These are phyloP conservation scores for Chenopodium suecicum DNA, from an alignment of 148 eudicot species.

Conservation along the genomic window DNA sequence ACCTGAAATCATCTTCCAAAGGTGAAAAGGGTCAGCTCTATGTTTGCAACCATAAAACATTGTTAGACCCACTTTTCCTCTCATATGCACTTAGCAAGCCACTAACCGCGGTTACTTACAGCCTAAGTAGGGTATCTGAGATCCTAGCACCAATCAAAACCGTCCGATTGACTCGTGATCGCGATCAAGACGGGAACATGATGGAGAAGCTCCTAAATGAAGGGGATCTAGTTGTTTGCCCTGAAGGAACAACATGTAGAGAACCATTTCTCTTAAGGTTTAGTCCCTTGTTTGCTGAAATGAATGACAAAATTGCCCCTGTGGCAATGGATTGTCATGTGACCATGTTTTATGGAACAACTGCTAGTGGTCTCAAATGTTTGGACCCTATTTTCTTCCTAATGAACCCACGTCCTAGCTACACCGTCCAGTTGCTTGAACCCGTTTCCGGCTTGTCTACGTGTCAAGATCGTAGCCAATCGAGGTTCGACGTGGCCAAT, in stretches of 20 bases:
- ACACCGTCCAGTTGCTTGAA: conserved; percentile 47
- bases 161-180: conserved; percentile 51
- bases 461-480: conserved; percentile 15
- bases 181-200: conserved; percentile 47
- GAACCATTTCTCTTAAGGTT: conserved; percentile 77
- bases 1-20: background rate
- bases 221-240: conserved; percentile 69
- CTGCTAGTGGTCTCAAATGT: conserved; percentile 66
- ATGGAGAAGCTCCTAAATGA: conserved; percentile 48
- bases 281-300: conserved; percentile 71
- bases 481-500: conserved; percentile 66
- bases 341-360: conserved; percentile 80
- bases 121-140: conserved; percentile 69
- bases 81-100: conserved; percentile 52
- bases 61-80: conserved; percentile 66
- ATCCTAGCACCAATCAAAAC: conserved; percentile 69
- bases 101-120: conserved; percentile 66
- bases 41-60: conserved; percentile 73
- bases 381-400: conserved; percentile 75
- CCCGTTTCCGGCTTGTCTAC: conserved; percentile 32
- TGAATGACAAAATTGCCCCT: conserved; percentile 61
- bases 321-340: conserved; percentile 60
- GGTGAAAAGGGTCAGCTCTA: conserved; percentile 45
- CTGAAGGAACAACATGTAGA: conserved; percentile 92
- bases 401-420: conserved; percentile 65